Evolutionary conservation across 441 rosid species (phyloP).

Genomic region (Breynia disticha): DNA sequence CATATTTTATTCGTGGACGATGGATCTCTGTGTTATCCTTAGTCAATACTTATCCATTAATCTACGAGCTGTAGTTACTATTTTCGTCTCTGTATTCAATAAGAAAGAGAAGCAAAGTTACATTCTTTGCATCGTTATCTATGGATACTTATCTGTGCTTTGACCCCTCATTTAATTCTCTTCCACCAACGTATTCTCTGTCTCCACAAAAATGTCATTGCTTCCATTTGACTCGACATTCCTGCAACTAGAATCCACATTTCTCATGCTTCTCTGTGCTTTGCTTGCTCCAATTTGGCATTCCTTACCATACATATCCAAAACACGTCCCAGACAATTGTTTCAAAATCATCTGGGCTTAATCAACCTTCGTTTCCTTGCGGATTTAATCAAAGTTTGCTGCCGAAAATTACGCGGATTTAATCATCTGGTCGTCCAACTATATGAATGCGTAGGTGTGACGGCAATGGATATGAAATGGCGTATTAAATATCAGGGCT

Average conservation of each 20-base stretch:
- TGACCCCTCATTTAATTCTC: background rate
- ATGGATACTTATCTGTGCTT: slow-evolving; percentile 1
- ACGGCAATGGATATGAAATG: background rate
- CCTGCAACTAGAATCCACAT: too few species aligned
- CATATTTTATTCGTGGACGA: too few species aligned
- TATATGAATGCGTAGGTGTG: slow-evolving; percentile 1
- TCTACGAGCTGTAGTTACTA: slow-evolving; percentile 2
- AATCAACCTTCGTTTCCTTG: too few species aligned
- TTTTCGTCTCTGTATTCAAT: background rate
- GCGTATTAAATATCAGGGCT: background rate
- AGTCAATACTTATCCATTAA: slow-evolving; percentile 4
- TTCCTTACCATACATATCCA: too few species aligned
- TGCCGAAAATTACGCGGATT: too few species aligned
- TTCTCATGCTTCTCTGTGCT: too few species aligned
- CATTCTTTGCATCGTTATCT: background rate
- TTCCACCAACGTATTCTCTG: background rate
- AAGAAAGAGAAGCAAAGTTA: background rate
- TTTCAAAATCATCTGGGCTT: too few species aligned
- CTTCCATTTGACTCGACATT: too few species aligned
- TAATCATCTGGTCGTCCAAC: too few species aligned
- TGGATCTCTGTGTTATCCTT: slow-evolving; percentile 9
- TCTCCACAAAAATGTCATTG: background rate
- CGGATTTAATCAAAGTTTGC: too few species aligned
- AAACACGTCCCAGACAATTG: too few species aligned
- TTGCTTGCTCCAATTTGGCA: too few species aligned